phyloP scores from a whole-genome alignment of 108 stramenopile species.

The Aureococcus anophagefferens region DNA sequence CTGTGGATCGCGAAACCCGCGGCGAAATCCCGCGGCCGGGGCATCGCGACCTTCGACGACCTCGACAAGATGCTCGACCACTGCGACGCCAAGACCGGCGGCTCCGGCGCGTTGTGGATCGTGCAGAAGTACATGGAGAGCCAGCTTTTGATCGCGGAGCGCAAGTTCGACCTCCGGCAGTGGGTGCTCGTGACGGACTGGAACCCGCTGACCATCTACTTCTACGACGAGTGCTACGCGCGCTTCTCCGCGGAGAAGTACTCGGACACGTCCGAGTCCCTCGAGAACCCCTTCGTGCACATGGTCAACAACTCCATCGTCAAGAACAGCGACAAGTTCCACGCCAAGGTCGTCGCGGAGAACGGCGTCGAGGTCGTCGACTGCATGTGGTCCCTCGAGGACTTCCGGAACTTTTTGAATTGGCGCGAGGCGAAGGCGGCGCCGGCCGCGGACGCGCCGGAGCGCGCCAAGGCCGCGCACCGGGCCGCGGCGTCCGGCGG shows the following conservation, averaged over 20 bases:
- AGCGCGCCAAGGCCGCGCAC: background rate
- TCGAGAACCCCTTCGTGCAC: conserved; percentile 42
- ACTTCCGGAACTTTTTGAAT: conserved; percentile 28
- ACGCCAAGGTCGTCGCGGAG: conserved; percentile 23
- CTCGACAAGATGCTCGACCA: conserved; percentile 24
- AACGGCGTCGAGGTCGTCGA: conserved; percentile 40
- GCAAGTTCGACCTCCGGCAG: conserved; percentile 57
- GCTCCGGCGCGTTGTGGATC: conserved; percentile 32
- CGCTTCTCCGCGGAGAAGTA: conserved; percentile 42
- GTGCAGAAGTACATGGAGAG: conserved; percentile 65
- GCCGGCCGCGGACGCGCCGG: background rate
- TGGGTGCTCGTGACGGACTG: conserved; percentile 56
- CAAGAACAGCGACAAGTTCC: conserved; percentile 35
- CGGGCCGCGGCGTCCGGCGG: background rate
- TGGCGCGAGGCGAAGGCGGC: background rate
- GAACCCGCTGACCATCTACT: conserved; percentile 54
- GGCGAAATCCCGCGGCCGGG: conserved; percentile 41
- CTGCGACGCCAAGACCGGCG: conserved; percentile 11
- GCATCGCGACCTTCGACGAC: conserved; percentile 40
- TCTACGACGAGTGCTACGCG: conserved; percentile 48
- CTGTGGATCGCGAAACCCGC: conserved; percentile 60
- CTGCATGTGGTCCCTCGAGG: conserved; percentile 42
- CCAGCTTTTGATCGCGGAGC: conserved; percentile 37
- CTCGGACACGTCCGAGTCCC: conserved; percentile 10
- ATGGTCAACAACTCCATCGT: conserved; percentile 50